A percentile compares a stretch with the other conserved stretches of the same genome.
These are phyloP conservation scores for Aspergillus ustus DNA, from an alignment of 2,329 filamentous ascomycete genomes.

Conservation along the genomic window DNA sequence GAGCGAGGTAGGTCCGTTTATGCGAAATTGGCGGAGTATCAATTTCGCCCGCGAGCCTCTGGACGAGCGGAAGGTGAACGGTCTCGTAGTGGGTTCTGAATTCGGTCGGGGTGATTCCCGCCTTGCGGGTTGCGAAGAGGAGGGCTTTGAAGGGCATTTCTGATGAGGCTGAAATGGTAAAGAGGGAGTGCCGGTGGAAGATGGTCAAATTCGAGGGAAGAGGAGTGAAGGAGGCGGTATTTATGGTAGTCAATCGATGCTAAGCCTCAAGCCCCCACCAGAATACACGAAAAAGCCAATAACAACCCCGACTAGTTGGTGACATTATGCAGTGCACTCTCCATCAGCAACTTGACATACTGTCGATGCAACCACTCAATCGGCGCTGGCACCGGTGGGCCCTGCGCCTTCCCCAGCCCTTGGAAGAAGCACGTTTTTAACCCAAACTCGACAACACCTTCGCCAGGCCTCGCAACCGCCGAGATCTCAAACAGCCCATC, in stretches of 20 bases:
- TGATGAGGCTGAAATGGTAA: background rate
- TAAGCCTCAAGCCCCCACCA: background rate
- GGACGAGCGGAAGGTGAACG: conserved; percentile 1
- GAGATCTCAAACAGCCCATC: conserved; percentile 72
- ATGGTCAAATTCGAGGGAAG: too few species aligned
- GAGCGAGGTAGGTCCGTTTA: background rate
- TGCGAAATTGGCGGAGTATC: background rate
- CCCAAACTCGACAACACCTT: conserved; percentile 65
- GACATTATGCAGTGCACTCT: conserved; percentile 50
- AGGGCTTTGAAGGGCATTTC: background rate
- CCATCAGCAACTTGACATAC: conserved; percentile 62
- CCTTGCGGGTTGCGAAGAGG: background rate
- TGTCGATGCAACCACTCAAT: conserved; percentile 58
- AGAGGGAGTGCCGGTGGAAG: too few species aligned
- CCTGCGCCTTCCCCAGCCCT: conserved; percentile 50
- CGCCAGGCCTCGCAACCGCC: conserved; percentile 62
- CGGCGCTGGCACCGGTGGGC: conserved; percentile 50
- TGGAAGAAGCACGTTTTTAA: conserved; percentile 69
- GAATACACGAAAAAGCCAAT: background rate
- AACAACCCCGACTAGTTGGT: conserved; percentile 4
- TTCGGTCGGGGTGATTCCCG: background rate
- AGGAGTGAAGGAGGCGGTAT: background rate
- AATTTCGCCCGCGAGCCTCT: background rate
- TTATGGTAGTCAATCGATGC: background rate
- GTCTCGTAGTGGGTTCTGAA: background rate